A percentile compares a stretch with the other conserved stretches of the same genome.
These are phyloP conservation scores for Suaeda aralocaspica DNA, from an alignment of 148 eudicot genomes.

Conservation along the genomic window DNA sequence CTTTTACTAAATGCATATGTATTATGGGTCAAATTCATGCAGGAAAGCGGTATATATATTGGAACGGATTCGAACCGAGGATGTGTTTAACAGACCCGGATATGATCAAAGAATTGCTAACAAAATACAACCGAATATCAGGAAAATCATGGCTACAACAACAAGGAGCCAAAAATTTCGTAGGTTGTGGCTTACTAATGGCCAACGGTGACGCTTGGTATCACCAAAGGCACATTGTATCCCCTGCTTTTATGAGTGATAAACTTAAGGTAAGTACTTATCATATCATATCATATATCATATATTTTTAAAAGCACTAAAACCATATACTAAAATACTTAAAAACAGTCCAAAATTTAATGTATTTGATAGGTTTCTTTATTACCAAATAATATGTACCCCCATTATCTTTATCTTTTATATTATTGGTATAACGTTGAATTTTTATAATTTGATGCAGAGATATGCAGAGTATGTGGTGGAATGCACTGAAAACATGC, in stretches of 20 bases:
- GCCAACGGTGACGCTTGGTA: conserved; percentile 89
- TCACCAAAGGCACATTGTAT: conserved; percentile 83
- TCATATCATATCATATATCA: not conserved
- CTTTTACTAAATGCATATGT: too few species aligned
- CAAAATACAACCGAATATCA: conserved; percentile 53
- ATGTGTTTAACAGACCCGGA: conserved; percentile 80
- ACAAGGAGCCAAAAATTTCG: conserved; percentile 79
- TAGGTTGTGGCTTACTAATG: conserved; percentile 78
- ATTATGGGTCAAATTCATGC: too few species aligned
- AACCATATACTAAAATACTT: too few species aligned
- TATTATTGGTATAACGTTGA: too few species aligned
- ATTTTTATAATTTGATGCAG: too few species aligned
- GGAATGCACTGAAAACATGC: conserved; percentile 68
- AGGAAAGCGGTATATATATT: conserved; percentile 81
- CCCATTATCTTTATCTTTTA: conserved; percentile 16
- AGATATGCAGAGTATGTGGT: conserved; percentile 77
- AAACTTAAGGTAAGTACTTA: conserved; percentile 60
- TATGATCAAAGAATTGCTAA: conserved; percentile 64
- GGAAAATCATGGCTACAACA: conserved; percentile 93
- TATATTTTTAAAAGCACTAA: not conserved
- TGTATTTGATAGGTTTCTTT: too few species aligned
- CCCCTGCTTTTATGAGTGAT: conserved; percentile 88
- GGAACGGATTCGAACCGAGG: conserved; percentile 90
- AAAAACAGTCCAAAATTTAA: too few species aligned
- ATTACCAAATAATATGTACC: not conserved